Conservation (phyloP, 768 basidiomycete species). For the Kondoa malvinella region DNA sequence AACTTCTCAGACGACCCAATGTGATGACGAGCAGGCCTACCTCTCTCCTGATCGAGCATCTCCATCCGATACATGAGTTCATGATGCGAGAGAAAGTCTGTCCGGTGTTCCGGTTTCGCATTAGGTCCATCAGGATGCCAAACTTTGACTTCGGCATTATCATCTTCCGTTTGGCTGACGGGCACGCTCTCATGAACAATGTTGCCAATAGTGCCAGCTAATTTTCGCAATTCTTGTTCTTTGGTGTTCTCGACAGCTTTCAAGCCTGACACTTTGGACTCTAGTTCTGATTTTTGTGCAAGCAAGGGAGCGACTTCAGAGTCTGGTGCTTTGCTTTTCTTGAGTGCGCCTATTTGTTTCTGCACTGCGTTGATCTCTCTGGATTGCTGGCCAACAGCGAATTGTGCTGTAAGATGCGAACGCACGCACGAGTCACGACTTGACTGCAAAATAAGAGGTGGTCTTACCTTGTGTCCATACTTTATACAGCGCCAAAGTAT, state of each 20-base stretch:
- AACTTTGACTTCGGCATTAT: slow-evolving; percentile 61
- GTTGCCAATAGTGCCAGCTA: slow-evolving; percentile 72
- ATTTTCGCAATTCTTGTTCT: slow-evolving; percentile 59
- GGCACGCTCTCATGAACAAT: slow-evolving; percentile 75
- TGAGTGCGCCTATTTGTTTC: slow-evolving; percentile 85
- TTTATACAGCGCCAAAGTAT: slow-evolving; percentile 72
- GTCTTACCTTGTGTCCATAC: slow-evolving; percentile 83
- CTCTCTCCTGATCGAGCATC: slow-evolving; percentile 92
- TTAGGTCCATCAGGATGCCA: slow-evolving; percentile 71
- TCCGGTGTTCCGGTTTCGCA: slow-evolving; percentile 46
- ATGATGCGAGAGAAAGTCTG: slow-evolving; percentile 84
- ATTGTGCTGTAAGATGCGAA: slow-evolving; percentile 50
- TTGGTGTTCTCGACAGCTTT: slow-evolving; percentile 60
- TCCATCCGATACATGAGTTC: slow-evolving; percentile 85
- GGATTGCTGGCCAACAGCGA: slow-evolving; percentile 54
- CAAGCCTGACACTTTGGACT: slow-evolving; percentile 58
- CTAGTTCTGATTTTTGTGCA: slow-evolving; percentile 63
- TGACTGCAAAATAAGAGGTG: background rate
- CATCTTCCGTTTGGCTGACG: slow-evolving; percentile 82
- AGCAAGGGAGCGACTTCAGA: slow-evolving; percentile 65
- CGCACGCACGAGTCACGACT: background rate
- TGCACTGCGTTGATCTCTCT: slow-evolving; percentile 79
- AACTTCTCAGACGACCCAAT: background rate
- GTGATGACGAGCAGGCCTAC: slow-evolving; percentile 33
- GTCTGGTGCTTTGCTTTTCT: slow-evolving; percentile 90